phyloP scores from a whole-genome alignment of 2,329 filamentous ascomycete species.

The Falciphora oryzae region DNA sequence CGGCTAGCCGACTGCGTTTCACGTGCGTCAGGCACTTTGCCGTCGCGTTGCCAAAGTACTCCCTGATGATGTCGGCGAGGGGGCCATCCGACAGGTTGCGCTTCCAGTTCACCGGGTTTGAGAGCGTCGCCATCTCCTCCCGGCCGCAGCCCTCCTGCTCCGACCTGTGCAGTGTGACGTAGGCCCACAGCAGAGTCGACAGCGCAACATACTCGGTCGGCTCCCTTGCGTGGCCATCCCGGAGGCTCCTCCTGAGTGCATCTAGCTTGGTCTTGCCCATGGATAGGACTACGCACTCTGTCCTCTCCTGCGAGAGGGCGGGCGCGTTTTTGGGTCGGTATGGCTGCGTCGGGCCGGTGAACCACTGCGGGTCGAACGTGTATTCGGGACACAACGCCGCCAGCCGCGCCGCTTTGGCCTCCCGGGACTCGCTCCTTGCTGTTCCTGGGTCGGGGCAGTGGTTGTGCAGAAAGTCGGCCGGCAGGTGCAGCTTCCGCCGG shows the following conservation, averaged over 20 bases:
- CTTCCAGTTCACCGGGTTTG: constrained; percentile 37
- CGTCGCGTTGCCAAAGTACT: constrained; percentile 38
- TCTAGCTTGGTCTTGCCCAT: constrained; percentile 29
- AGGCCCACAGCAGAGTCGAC: constrained; percentile 34
- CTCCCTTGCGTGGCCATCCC: background rate
- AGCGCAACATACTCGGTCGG: constrained; percentile 35
- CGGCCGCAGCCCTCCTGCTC: background rate
- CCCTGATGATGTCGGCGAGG: constrained; percentile 18
- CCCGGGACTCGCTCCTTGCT: background rate
- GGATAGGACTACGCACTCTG: constrained; percentile 36
- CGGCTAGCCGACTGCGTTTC: constrained; percentile 18
- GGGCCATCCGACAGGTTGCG: constrained; percentile 14
- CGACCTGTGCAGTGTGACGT: constrained; percentile 30
- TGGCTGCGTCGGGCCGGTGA: constrained; percentile 31
- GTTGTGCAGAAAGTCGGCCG: background rate
- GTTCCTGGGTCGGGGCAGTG: too few relatives aligned
- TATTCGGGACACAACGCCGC: constrained; percentile 29
- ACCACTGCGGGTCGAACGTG: constrained; percentile 21
- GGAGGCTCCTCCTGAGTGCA: constrained; percentile 23
- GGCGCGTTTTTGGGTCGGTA: constrained; percentile 20
- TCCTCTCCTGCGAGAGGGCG: constrained; percentile 25
- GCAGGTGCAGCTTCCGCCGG: background rate
- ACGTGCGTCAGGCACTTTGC: constrained; percentile 30
- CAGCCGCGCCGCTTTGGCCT: background rate
- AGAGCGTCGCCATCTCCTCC: constrained; percentile 17